Percentiles rank a stretch among this genome's conserved stretches.
These are phyloP conservation scores for Albifimbria verrucaria DNA, from an alignment of 2,329 filamentous ascomycete species.

Conservation along the genomic window DNA sequence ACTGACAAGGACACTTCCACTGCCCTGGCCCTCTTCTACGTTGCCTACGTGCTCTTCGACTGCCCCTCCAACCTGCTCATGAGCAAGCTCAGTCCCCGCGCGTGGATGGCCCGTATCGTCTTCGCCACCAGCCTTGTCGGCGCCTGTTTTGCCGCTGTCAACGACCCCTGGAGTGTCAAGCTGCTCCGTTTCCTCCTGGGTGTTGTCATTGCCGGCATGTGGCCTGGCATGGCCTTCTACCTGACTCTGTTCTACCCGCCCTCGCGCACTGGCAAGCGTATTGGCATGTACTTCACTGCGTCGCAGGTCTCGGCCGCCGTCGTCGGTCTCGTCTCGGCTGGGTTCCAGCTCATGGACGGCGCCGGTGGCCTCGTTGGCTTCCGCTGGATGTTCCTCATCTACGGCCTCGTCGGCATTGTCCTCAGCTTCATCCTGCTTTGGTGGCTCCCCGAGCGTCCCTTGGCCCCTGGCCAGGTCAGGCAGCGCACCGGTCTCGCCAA, in stretches of 20 bases:
- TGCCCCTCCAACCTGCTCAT: constrained; percentile 85
- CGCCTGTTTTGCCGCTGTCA: constrained; percentile 77
- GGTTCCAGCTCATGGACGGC: constrained; percentile 89
- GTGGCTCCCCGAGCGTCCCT: constrained; percentile 86
- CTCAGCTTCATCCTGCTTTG: constrained; percentile 74
- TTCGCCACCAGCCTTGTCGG: constrained; percentile 83
- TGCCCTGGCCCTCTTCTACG: constrained; percentile 84
- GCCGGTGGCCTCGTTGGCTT: constrained; percentile 73
- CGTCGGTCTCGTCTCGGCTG: constrained; percentile 83
- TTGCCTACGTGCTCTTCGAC: constrained; percentile 88
- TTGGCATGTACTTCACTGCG: constrained; percentile 86
- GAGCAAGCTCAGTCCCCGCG: constrained; percentile 77
- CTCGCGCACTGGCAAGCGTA: constrained; percentile 79
- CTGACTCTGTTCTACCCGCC: constrained; percentile 90
- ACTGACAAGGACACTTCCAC: constrained; percentile 76
- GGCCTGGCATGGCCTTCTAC: constrained; percentile 94
- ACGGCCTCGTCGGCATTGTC: constrained; percentile 70
- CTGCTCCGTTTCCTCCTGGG: constrained; percentile 82
- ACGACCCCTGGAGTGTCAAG: constrained; percentile 81
- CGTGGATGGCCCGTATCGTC: constrained; percentile 92
- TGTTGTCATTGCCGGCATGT: constrained; percentile 88
- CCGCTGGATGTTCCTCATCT: constrained; percentile 91
- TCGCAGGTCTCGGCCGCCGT: constrained; percentile 86
- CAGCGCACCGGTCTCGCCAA: constrained; percentile 49
- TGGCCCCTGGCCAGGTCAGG: constrained; percentile 64